These are phyloP conservation scores for Hypsizygus marmoreus DNA, from an alignment of 768 basidiomycete species.

Conservation along the genomic window DNA sequence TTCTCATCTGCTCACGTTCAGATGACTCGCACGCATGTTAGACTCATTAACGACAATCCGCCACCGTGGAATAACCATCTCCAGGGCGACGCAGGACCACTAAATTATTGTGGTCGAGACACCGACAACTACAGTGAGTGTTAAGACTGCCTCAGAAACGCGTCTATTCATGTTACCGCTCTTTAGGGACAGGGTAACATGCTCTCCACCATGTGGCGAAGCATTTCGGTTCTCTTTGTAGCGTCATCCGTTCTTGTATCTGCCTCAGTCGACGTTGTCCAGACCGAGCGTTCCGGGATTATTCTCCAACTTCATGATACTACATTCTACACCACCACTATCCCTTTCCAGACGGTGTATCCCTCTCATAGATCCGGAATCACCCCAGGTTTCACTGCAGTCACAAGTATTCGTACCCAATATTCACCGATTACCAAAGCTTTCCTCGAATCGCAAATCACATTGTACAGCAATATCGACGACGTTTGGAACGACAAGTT, in stretches of 20 bases:
- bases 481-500: slow-evolving; percentile 36
- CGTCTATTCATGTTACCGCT: too few species aligned
- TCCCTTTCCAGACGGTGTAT: slow-evolving; percentile 14
- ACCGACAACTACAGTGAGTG: too few species aligned
- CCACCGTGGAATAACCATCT: too few species aligned
- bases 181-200: too few species aligned
- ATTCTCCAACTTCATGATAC: slow-evolving; percentile 15
- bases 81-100: too few species aligned
- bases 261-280: slow-evolving; percentile 9
- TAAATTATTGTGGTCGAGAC: too few species aligned
- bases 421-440: slow-evolving; percentile 26
- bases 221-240: too few species aligned
- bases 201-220: too few species aligned
- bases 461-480: slow-evolving; percentile 25
- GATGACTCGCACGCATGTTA: too few species aligned
- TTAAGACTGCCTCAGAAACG: too few species aligned
- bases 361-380: slow-evolving; percentile 4
- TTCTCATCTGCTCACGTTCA: too few species aligned
- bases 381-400: slow-evolving; percentile 14
- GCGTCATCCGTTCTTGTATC: slow-evolving; percentile 5
- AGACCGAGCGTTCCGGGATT: slow-evolving; percentile 12
- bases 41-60: too few species aligned
- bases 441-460: slow-evolving; percentile 27
- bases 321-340: slow-evolving; percentile 22
- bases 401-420: slow-evolving; percentile 28